Conservation (phyloP, 164 flowering plant species). For the Saururus chinensis region DNA sequence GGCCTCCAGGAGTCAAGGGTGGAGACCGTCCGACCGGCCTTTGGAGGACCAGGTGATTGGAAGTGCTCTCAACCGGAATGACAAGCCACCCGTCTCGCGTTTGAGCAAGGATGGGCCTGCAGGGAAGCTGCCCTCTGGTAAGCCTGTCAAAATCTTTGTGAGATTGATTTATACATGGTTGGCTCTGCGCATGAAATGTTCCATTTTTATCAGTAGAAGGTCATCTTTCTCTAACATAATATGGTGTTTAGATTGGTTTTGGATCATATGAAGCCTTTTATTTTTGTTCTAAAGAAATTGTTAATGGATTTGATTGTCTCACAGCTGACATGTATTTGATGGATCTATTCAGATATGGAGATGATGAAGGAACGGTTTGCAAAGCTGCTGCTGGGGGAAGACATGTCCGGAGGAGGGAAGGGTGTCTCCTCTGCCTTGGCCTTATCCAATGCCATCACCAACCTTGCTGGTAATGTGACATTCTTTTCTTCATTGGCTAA, state of each 20-base stretch:
- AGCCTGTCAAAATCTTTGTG: not conserved
- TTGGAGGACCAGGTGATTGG: constrained; percentile 17
- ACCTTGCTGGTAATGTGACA: constrained; percentile 53
- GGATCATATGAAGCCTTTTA: too few relatives aligned
- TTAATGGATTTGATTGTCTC: not conserved
- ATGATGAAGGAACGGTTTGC: constrained; percentile 75
- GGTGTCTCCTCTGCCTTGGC: constrained; percentile 94
- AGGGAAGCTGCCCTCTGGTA: constrained; percentile 18
- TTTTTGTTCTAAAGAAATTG: too few relatives aligned
- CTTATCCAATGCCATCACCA: constrained; percentile 87
- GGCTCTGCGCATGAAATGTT: not conserved
- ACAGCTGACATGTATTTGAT: not conserved
- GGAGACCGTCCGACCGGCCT: not conserved
- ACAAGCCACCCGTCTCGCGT: constrained; percentile 17
- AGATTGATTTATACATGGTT: too few relatives aligned
- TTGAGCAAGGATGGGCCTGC: constrained; percentile 10
- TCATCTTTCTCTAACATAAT: too few relatives aligned
- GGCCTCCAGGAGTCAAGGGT: constrained; percentile 13
- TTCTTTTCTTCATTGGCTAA: not conserved
- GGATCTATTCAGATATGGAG: constrained; percentile 42
- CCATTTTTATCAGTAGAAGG: not conserved
- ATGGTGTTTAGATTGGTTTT: not conserved
- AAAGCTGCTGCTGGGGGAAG: constrained; percentile 87
- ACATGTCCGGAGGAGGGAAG: constrained; percentile 96
- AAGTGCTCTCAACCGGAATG: constrained; percentile 8